Base-by-base conservation (phyloP, 768 basidiomycete genomes). In the Amanita polypyramis region DNA sequence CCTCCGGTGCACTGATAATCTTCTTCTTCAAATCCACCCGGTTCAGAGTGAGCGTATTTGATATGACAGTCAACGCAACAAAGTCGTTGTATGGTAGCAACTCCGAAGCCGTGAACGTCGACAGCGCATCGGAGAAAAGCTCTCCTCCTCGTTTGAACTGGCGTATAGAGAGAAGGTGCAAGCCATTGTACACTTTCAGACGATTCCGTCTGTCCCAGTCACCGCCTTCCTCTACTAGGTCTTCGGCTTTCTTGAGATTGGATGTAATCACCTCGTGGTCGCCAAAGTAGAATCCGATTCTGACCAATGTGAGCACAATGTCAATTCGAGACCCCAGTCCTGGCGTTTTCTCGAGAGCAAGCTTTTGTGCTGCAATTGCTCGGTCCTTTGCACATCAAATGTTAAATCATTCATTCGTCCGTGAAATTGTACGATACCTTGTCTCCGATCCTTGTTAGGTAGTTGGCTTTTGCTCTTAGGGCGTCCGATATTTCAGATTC, bases 151-250 rank as follows among this genome's bases (percentile, higher is more conserved):
- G 77, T 58, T 88, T 83, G 72, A 97, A 97, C 58, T 94, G 83
- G n/a, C 95, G 84, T 52, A 89, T 84, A 25, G 89, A 85, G 27
- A 94, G 67, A 37, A 84, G 70, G 59, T 95, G 86, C 0, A 96
- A 69, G 41, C 85, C 94, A 43, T 80, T 79, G 69, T 98, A 99
- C 35, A 97, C 95, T 65, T 99, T 99, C 57, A 97, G 78, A 38
- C 95, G 79, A 64, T 97, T 99, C 33, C 93, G 79, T 46, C 95
- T 74, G 63, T 99, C 95, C 95, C 95, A 99, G 67, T 99, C 95
- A 38, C 95, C 95, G 0, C 95, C 95, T 62, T 91, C 78, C 56
- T 97, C 93, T 46, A 96, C 86, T 36, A 96, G 72, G 87, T 80
- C 75, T 56, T 90, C 85, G 0, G 94, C 94, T 56, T 83, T 81